phyloP scores from a whole-genome alignment of 129 eudicot genomes.

The Ambrosia trifida region DNA sequence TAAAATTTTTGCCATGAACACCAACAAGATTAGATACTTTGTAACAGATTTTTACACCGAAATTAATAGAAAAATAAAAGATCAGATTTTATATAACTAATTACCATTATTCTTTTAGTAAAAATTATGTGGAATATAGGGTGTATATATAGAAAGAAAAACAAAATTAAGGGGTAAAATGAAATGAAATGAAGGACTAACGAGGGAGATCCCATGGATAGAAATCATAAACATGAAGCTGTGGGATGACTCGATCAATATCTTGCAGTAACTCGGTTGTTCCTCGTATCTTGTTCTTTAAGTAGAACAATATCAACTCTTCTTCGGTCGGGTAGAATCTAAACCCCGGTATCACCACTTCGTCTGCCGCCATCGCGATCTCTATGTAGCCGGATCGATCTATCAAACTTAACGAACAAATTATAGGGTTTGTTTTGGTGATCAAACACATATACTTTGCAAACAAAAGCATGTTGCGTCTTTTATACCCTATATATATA shows the following conservation, averaged over 20 bases:
- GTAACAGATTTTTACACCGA: not conserved
- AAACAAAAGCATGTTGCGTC: not conserved
- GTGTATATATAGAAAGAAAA: no score
- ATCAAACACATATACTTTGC: not conserved
- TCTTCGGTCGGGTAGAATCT: slow-evolving; percentile 63
- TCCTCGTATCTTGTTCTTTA: slow-evolving; percentile 39
- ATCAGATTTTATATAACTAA: no score
- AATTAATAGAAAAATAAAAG: not conserved
- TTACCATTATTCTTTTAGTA: no score
- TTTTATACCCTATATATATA: slow-evolving; percentile 3
- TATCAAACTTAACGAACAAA: not conserved
- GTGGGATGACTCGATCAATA: slow-evolving; percentile 47
- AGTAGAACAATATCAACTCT: slow-evolving; percentile 49
- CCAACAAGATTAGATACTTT: not conserved
- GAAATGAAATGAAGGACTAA: slow-evolving; percentile 12
- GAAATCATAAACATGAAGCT: slow-evolving; percentile 45
- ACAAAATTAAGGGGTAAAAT: not conserved
- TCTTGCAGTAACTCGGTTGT: slow-evolving; percentile 3
- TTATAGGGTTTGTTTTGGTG: not conserved
- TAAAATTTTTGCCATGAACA: not conserved
- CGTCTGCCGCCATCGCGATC: slow-evolving; percentile 31
- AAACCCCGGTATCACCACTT: slow-evolving; percentile 40
- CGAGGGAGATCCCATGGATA: slow-evolving; percentile 59
- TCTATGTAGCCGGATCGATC: not conserved
- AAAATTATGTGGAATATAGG: no score